A percentile compares a stretch with the other conserved stretches of the same genome.
These are phyloP conservation scores for Claviceps lovelessii DNA, from an alignment of 2,329 filamentous ascomycete genomes.

Conservation along the genomic window DNA sequence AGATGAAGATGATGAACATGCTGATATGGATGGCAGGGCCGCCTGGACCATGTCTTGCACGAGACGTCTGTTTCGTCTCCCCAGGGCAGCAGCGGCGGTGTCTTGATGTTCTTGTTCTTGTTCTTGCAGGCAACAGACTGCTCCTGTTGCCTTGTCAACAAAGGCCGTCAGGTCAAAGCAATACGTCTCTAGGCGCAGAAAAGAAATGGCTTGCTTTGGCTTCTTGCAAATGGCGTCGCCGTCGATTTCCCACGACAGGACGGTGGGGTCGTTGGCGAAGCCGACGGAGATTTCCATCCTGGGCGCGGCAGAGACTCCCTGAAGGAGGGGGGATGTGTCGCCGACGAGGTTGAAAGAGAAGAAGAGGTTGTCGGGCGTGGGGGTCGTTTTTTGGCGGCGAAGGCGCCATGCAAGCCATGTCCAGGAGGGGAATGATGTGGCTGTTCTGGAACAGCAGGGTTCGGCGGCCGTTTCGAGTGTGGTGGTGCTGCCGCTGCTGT, in stretches of 20 bases:
- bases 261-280: conserved; percentile 18
- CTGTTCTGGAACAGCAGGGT: conserved; percentile 11
- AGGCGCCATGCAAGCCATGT: conserved; percentile 24
- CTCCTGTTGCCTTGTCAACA: conserved; percentile 2
- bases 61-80: conserved; percentile 9
- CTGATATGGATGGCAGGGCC: background rate
- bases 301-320: conserved; percentile 18
- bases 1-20: background rate
- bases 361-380: conserved; percentile 8
- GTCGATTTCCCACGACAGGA: conserved; percentile 23
- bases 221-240: conserved; percentile 18
- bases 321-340: conserved; percentile 14
- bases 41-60: conserved; percentile 11
- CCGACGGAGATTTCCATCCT: conserved; percentile 21
- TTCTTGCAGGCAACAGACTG: conserved; percentile 1
- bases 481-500: background rate
- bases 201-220: conserved; percentile 12
- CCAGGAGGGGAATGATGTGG: conserved; percentile 21
- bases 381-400: conserved; percentile 8
- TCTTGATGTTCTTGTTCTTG: background rate
- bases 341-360: conserved; percentile 20
- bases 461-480: conserved; percentile 10
- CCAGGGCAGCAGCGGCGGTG: conserved; percentile 8
- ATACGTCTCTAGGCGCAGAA: conserved; percentile 20
- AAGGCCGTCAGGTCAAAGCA: conserved; percentile 19